phyloP scores from a whole-genome alignment of 768 basidiomycete genomes.

The Rubroboletus satanas region DNA sequence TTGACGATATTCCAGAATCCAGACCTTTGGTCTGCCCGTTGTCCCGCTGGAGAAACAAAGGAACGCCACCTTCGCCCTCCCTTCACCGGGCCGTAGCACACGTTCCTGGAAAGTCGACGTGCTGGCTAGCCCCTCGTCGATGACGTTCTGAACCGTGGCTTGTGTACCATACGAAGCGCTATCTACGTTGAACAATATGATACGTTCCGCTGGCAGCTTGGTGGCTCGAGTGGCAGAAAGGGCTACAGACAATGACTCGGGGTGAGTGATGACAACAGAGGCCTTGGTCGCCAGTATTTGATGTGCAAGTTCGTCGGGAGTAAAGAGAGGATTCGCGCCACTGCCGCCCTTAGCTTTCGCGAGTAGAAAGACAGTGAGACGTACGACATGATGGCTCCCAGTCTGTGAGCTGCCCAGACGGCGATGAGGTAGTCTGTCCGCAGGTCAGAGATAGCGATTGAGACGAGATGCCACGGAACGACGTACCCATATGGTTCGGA shows the following conservation, averaged over 20 bases:
- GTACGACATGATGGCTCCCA: constrained; percentile 57
- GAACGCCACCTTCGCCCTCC: constrained; percentile 64
- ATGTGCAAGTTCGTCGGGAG: constrained; percentile 52
- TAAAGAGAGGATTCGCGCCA: constrained; percentile 61
- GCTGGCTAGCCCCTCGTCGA: constrained; percentile 44
- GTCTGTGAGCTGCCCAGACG: constrained; percentile 52
- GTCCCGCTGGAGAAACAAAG: constrained; percentile 74
- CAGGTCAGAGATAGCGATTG: not conserved
- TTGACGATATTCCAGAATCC: not conserved
- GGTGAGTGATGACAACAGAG: constrained; percentile 46
- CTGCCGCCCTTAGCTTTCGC: constrained; percentile 30
- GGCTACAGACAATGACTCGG: constrained; percentile 42
- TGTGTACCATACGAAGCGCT: constrained; percentile 11
- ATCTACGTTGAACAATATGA: constrained; percentile 40
- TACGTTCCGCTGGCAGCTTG: constrained; percentile 41
- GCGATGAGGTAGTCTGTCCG: constrained; percentile 50
- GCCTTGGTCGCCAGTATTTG: constrained; percentile 51
- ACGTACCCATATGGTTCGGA: constrained; percentile 61
- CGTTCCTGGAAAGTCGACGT: constrained; percentile 45
- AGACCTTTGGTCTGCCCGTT: constrained; percentile 71
- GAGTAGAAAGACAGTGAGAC: constrained; percentile 18
- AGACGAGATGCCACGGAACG: not conserved
- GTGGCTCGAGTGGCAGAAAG: constrained; percentile 39
- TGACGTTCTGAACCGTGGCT: constrained; percentile 43
- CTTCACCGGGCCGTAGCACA: constrained; percentile 53